Base-by-base conservation (phyloP, 1,284 basidiomycete species). In the Heliocybe sulcata region DNA sequence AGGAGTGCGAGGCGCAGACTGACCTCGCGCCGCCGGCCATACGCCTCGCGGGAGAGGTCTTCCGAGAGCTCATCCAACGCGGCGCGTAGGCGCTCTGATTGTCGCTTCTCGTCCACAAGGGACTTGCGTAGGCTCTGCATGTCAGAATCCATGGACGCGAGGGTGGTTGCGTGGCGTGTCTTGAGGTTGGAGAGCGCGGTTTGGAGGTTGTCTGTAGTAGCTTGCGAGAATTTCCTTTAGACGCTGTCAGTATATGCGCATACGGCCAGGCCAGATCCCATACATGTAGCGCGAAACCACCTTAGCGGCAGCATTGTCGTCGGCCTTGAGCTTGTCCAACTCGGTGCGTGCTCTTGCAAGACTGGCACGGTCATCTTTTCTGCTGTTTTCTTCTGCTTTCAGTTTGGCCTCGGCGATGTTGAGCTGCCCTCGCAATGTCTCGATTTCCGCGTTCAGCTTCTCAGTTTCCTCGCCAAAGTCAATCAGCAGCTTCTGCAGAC, bases 221-320 rank as follows among this genome's bases (percentile, higher is more conserved):
- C 77, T 67, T 94, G 92, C 1, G 91, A 92, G 68, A 94, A 94
- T 62, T 86, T 89, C 89, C 89, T 90, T 58, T 4, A 25, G 14
- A 9, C 35, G 10, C 12, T 20, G 23, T 25, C 29, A 16, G 11
- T 50, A 35, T 10, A 23, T 9, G 10, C 11, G 2, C 0, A 27
- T 45, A 55, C n/a, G n/a, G 35, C n/a, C 55, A 50, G 25, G 50
- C 49, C 27, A 54, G 29, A 52, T 48, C n/a, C 48, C 62, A 19
- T 62, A 90, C 92, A 94, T 94, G 68, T 94, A 94, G 50, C 90
- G 80, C 54, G 91, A 85, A 27, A 94, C 91, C 77, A 94, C 91
- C 64, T 85, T 89, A 11, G 87, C 84, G 1, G 92, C 90, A 1
- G 84, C 81, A 12, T 77, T 80, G 58, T 94, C 90, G 57, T 93